A percentile compares a stretch with the other conserved stretches of the same genome.
Conservation (phyloP, 805 yeast species). For the Lachancea quebecensis region DNA sequence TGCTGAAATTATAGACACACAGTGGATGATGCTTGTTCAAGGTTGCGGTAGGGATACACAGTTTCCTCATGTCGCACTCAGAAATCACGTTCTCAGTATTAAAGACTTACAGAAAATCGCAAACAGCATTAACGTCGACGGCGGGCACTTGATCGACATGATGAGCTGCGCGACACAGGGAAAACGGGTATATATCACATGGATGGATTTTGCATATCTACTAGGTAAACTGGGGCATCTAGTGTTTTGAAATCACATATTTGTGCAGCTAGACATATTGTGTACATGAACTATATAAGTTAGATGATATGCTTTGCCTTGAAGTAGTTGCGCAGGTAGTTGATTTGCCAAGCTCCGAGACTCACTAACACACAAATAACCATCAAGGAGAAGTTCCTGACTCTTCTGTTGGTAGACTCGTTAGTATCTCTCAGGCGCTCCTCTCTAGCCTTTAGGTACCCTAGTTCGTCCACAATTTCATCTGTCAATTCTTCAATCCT, state of each 20-base stretch:
- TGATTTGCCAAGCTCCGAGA: constrained; percentile 88
- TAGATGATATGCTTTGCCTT: constrained; percentile 72
- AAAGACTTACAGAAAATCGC: constrained; percentile 34
- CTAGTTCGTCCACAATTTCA: constrained; percentile 73
- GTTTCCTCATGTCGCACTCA: constrained; percentile 18
- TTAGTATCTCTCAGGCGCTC: constrained; percentile 92
- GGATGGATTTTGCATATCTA: constrained; percentile 42
- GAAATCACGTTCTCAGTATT: constrained; percentile 29
- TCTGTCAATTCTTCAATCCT: constrained; percentile 78
- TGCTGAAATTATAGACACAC: constrained; percentile 29
- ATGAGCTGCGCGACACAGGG: constrained; percentile 38
- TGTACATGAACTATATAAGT: background rate
- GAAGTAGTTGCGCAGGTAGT: constrained; percentile 88
- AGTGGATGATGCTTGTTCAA: constrained; percentile 36
- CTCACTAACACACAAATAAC: constrained; percentile 63
- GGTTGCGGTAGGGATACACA: constrained; percentile 20
- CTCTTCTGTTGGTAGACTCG: constrained; percentile 91
- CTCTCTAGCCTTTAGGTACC: constrained; percentile 81
- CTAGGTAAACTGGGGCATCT: constrained; percentile 44
- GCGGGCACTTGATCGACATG: constrained; percentile 37
- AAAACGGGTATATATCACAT: constrained; percentile 32
- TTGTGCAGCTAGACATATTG: no score
- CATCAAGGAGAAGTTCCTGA: constrained; percentile 73
- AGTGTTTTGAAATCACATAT: constrained; percentile 14
- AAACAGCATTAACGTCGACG: constrained; percentile 31